phyloP scores from a whole-genome alignment of 1,139 yeast genomes.

The Yamadazyma blattariae region DNA sequence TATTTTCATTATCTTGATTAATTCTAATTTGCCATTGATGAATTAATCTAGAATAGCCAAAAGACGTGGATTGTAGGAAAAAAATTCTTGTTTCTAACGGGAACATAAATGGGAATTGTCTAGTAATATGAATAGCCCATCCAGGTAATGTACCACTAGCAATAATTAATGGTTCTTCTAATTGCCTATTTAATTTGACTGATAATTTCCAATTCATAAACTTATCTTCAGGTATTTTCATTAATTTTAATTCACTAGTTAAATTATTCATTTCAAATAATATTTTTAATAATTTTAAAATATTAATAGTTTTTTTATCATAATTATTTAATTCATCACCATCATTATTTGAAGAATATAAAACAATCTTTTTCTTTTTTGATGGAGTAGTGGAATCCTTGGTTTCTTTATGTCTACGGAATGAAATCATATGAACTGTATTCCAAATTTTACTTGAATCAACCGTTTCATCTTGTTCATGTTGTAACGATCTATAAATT shows the following conservation, averaged over 20 bases:
- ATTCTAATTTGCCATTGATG: conserved; percentile 70
- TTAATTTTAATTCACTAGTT: conserved; percentile 14
- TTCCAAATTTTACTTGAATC: conserved; percentile 58
- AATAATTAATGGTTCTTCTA: conserved; percentile 86
- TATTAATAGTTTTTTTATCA: conserved; percentile 46
- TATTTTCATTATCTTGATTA: conserved; percentile 36
- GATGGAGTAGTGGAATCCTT: not conserved
- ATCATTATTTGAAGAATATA: conserved; percentile 17
- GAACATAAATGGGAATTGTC: conserved; percentile 75
- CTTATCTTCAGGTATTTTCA: conserved; percentile 30
- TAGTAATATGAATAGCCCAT: conserved; percentile 77
- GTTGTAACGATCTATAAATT: conserved; percentile 53
- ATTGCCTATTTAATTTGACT: conserved; percentile 80
- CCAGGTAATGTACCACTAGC: conserved; percentile 85
- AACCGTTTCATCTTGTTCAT: conserved; percentile 35
- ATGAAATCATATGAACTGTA: conserved; percentile 51
- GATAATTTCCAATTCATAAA: conserved; percentile 82
- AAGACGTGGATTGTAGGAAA: conserved; percentile 84
- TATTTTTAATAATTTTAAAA: conserved; percentile 54
- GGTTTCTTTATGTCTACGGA: conserved; percentile 19
- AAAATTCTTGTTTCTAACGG: conserved; percentile 80
- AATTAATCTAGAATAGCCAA: conserved; percentile 84
- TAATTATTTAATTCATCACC: conserved; percentile 34
- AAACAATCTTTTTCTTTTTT: not conserved
- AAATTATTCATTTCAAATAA: conserved; percentile 49